A percentile compares a stretch with the other conserved stretches of the same genome.
Evolutionary conservation across 306 rosid species (phyloP).

Genomic region (Gastrolobium bilobum): DNA sequence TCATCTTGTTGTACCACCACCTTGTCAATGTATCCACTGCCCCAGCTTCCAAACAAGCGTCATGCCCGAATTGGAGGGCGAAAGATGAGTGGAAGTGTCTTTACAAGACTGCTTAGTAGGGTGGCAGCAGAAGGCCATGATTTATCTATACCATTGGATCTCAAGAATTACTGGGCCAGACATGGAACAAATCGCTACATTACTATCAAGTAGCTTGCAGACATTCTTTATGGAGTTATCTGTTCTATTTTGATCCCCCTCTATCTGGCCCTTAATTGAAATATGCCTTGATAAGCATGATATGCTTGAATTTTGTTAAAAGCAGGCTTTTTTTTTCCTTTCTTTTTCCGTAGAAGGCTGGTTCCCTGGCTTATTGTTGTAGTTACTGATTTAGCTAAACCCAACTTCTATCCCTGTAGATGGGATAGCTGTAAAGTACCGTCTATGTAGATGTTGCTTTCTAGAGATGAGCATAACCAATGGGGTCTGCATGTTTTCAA

Average conservation of each 20-base stretch:
- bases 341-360: constrained; percentile 43
- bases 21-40: constrained; percentile 91
- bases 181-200: constrained; percentile 98
- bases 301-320: constrained; percentile 47
- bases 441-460: constrained; percentile 49
- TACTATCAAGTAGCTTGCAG: constrained; percentile 78
- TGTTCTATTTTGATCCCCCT: constrained; percentile 42
- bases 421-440: constrained; percentile 48
- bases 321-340: background rate
- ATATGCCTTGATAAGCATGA: constrained; percentile 40
- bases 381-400: constrained; percentile 51
- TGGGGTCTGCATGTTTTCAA: constrained; percentile 25
- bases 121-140: constrained; percentile 90
- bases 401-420: constrained; percentile 39
- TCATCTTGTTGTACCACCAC: constrained; percentile 95
- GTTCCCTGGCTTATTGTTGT: constrained; percentile 30
- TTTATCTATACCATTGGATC: constrained; percentile 82
- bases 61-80: constrained; percentile 94
- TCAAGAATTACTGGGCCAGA: constrained; percentile 92
- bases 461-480: constrained; percentile 21
- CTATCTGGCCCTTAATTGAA: constrained; percentile 36
- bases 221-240: constrained; percentile 34
- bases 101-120: constrained; percentile 90
- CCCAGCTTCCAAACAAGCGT: constrained; percentile 98
- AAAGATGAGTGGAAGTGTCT: constrained; percentile 97